These are phyloP conservation scores for Trichoderma aggressivum DNA, from an alignment of 2,329 filamentous ascomycete species.

Conservation along the genomic window DNA sequence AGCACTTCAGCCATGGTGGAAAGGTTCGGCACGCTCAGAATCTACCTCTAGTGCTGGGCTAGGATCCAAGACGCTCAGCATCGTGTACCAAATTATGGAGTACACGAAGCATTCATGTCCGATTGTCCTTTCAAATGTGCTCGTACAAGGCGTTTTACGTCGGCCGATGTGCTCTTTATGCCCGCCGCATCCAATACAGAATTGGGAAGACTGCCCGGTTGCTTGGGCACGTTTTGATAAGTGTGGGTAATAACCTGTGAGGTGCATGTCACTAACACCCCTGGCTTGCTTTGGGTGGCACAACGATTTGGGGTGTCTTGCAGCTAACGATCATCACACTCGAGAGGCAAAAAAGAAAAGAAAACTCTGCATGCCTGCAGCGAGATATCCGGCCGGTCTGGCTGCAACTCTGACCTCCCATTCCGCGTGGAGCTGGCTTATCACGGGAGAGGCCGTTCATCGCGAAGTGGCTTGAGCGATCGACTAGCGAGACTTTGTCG, in stretches of 20 bases:
- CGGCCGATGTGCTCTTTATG: not conserved
- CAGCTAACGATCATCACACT: not conserved
- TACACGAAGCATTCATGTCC: not conserved
- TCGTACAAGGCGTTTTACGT: not conserved
- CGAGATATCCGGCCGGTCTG: not conserved
- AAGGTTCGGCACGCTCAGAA: not conserved
- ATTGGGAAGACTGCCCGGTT: not conserved
- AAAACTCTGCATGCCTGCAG: not conserved
- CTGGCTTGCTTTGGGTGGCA: not conserved
- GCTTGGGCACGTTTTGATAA: not conserved
- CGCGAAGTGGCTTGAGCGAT: constrained; percentile 11
- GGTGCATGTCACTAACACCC: not conserved
- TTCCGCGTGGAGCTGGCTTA: constrained; percentile 15
- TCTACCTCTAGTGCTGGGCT: not conserved
- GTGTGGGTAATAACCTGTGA: not conserved
- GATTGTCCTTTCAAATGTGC: not conserved
- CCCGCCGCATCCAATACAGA: not conserved
- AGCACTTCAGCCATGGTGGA: not conserved
- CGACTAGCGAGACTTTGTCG: not conserved
- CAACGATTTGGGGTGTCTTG: constrained; percentile 1
- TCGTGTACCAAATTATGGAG: not conserved
- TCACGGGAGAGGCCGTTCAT: constrained; percentile 17
- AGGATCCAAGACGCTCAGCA: not conserved
- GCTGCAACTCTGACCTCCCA: constrained; percentile 2
- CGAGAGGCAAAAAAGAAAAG: not conserved